A percentile compares a stretch with the other conserved stretches of the same genome.
Conservation (phyloP, 1,284 basidiomycete species). For the Malassezia caprae region DNA sequence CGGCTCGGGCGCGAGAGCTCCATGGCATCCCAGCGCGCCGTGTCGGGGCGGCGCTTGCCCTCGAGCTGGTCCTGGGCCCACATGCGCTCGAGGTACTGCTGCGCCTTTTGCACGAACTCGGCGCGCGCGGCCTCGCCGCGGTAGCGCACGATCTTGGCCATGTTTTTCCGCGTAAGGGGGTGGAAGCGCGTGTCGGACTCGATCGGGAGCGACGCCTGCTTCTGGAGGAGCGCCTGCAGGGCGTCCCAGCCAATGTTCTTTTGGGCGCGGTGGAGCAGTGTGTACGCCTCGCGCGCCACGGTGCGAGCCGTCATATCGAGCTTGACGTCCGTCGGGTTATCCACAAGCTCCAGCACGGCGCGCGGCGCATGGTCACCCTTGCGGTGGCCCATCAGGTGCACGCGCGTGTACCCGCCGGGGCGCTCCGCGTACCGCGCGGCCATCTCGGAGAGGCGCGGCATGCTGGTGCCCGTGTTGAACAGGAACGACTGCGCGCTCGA, state of each 20-base stretch:
- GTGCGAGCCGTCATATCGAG: constrained; percentile 44
- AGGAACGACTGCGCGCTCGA: constrained; percentile 34
- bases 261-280: constrained; percentile 23
- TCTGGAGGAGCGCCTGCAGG: constrained; percentile 3
- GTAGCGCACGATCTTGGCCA: constrained; percentile 33
- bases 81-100: constrained; percentile 28
- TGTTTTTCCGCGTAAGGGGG: constrained; percentile 32
- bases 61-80: constrained; percentile 29
- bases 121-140: constrained; percentile 30
- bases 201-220: constrained; percentile 20
- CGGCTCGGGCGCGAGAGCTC: constrained; percentile 15
- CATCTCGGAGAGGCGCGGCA: constrained; percentile 72
- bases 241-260: constrained; percentile 19
- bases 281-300: constrained; percentile 28
- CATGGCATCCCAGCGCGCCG: constrained; percentile 13
- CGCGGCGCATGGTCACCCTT: constrained; percentile 85
- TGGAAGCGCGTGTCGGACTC: constrained; percentile 34
- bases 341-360: constrained; percentile 85
- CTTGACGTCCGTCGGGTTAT: constrained; percentile 78
- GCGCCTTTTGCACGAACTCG: constrained; percentile 25
- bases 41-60: constrained; percentile 25
- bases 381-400: constrained; percentile 78
- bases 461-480: constrained; percentile 49
- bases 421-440: constrained; percentile 70
- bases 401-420: constrained; percentile 88